phyloP scores from a whole-genome alignment of 768 basidiomycete species.

The Tulasnella sp. region DNA sequence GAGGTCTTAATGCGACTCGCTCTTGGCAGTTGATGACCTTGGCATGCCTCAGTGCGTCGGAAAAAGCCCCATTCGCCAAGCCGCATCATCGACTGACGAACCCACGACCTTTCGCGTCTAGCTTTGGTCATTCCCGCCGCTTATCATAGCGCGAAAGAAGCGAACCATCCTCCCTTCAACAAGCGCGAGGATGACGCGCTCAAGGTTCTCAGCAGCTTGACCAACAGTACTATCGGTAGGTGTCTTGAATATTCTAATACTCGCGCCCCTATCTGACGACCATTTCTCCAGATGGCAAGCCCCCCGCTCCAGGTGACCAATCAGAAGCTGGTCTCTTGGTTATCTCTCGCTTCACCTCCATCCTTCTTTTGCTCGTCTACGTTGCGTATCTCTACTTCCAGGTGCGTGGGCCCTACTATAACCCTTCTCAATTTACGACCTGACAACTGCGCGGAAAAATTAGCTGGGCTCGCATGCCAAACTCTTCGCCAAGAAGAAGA shows the following conservation, averaged over 20 bases:
- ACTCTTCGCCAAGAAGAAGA: conserved; percentile 19
- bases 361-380: conserved; percentile 28
- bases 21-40: conserved; percentile 69
- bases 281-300: background rate
- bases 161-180: conserved; percentile 17
- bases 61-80: background rate
- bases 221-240: background rate
- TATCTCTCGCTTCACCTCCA: conserved; percentile 28
- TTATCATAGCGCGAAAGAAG: conserved; percentile 45
- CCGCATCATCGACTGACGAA: background rate
- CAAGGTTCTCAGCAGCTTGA: conserved; percentile 1
- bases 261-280: background rate
- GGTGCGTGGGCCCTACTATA: conserved; percentile 9
- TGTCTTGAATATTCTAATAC: background rate
- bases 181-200: background rate
- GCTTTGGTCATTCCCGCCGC: conserved; percentile 90
- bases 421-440: background rate
- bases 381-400: conserved; percentile 27
- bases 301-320: background rate
- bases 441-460: background rate
- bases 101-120: conserved; percentile 29
- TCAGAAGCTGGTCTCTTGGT: conserved; percentile 21
- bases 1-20: conserved; percentile 20
- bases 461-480: conserved; percentile 26
- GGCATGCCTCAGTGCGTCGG: conserved; percentile 68